Conservation (phyloP, 495 filamentous ascomycete genomes). For the Hyphodiscus hymeniophilus region DNA sequence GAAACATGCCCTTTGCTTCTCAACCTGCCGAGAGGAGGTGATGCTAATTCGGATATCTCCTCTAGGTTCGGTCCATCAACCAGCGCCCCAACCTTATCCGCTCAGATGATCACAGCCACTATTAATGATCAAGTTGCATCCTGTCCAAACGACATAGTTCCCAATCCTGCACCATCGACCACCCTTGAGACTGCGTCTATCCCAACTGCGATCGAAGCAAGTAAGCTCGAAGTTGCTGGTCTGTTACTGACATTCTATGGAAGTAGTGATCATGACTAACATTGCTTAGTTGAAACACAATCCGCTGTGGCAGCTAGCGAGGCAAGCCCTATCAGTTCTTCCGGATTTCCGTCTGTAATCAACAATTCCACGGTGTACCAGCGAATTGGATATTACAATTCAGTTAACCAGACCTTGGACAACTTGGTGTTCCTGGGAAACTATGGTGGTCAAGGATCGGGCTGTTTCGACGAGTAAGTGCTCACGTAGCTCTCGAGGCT, state of each 20-base stretch:
- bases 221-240: no score
- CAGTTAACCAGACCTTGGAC: constrained; percentile 34
- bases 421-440: constrained; percentile 62
- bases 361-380: constrained; percentile 18
- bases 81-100: background rate
- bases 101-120: no score
- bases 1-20: constrained; percentile 9
- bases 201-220: no score
- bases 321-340: background rate
- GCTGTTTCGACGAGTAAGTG: constrained; percentile 47
- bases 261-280: no score
- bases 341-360: background rate
- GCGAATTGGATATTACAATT: constrained; percentile 49
- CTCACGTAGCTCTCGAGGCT: background rate
- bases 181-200: no score
- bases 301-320: background rate
- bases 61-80: background rate
- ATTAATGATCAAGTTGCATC: no score
- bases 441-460: constrained; percentile 49
- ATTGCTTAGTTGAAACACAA: no score
- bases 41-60: background rate
- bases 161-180: no score
- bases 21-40: constrained; percentile 13
- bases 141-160: no score
- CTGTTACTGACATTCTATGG: no score